These are phyloP conservation scores for Xylaria flabelliformis DNA, from an alignment of 495 filamentous ascomycete species.

Conservation along the genomic window DNA sequence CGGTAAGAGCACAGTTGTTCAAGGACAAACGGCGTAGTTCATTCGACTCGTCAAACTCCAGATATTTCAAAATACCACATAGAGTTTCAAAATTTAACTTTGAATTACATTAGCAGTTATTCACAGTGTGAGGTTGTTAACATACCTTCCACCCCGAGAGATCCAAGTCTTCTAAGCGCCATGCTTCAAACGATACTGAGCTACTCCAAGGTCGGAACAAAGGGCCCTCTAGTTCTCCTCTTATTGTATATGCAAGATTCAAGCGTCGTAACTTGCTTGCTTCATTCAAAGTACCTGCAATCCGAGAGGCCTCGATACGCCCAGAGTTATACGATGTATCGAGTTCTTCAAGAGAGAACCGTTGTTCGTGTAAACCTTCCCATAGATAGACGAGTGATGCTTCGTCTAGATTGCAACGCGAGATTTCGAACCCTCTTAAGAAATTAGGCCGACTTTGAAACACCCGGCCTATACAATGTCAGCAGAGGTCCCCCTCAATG, in stretches of 20 bases:
- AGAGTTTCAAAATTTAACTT: constrained; percentile 61
- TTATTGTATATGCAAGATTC: constrained; percentile 38
- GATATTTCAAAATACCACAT: constrained; percentile 67
- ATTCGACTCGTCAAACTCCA: constrained; percentile 67
- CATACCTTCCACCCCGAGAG: constrained; percentile 66
- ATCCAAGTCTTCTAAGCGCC: constrained; percentile 77
- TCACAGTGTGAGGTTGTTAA: constrained; percentile 4
- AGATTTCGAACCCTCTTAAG: constrained; percentile 80
- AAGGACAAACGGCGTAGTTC: constrained; percentile 72
- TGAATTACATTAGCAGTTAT: constrained; percentile 7
- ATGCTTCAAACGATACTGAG: constrained; percentile 58
- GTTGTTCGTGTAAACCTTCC: constrained; percentile 67
- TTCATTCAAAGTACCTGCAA: constrained; percentile 48
- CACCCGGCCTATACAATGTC: constrained; percentile 30
- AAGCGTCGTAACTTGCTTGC: constrained; percentile 30
- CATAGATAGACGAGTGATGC: constrained; percentile 62
- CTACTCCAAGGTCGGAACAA: constrained; percentile 38
- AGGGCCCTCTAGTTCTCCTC: constrained; percentile 34
- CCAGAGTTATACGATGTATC: constrained; percentile 80
- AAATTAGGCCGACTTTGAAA: constrained; percentile 38
- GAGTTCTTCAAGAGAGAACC: constrained; percentile 74
- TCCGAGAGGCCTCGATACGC: constrained; percentile 67
- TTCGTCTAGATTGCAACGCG: constrained; percentile 74
- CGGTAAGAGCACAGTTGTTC: constrained; percentile 80
- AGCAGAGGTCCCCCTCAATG: background rate